Conservation (phyloP, 2,329 filamentous ascomycete genomes). For the Acrocalymma vagum region DNA sequence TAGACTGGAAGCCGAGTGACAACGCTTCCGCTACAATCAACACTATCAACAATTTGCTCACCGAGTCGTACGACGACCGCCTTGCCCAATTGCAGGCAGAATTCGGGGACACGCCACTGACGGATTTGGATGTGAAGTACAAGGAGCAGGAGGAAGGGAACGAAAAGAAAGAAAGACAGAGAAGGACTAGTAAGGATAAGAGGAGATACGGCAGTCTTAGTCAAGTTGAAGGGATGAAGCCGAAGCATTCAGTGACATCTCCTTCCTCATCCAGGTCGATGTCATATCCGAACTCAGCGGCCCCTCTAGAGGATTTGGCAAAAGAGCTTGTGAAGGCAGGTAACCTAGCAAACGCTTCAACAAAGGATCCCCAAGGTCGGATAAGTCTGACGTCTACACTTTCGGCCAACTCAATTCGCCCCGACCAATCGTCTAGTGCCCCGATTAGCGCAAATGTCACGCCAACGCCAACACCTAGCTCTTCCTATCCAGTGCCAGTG, state of each 20-base stretch:
- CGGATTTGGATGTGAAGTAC: conserved; percentile 28
- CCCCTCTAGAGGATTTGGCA: no score
- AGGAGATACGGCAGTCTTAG: no score
- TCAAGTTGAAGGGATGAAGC: no score
- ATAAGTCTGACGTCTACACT: background rate
- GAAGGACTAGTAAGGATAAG: background rate
- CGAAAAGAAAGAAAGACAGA: background rate
- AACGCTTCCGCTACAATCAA: conserved; percentile 24
- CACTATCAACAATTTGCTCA: conserved; percentile 35
- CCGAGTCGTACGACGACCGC: conserved; percentile 34
- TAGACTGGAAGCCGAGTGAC: conserved; percentile 36
- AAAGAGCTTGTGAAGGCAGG: no score
- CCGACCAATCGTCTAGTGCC: background rate
- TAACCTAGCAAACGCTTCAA: no score
- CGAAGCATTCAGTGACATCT: no score
- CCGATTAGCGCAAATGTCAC: conserved; percentile 9
- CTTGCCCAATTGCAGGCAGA: conserved; percentile 36
- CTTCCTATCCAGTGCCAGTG: background rate
- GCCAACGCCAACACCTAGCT: conserved; percentile 12
- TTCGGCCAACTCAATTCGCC: conserved; percentile 1
- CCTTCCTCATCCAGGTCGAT: no score
- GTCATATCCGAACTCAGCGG: no score
- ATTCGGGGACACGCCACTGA: conserved; percentile 28
- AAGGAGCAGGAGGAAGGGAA: conserved; percentile 4
- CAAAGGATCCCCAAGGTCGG: no score